Base-by-base conservation (phyloP, 495 filamentous ascomycete genomes). In the Xeromyces bisporus region DNA sequence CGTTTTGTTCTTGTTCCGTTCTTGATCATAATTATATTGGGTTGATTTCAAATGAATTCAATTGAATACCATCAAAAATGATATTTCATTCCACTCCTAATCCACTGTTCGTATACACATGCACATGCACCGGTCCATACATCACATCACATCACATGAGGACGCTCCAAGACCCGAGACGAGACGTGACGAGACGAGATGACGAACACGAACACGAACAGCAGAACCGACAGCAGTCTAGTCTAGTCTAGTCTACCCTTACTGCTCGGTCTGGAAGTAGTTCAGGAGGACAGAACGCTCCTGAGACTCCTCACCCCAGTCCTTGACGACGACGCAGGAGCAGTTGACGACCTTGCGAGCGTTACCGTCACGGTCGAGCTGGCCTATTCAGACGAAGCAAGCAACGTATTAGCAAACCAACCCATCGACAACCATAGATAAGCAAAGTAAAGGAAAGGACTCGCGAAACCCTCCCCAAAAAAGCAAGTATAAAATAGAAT, bases 261-360 rank as follows among this genome's bases (percentile, higher is more conserved):
- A 77, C 57, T 75, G 71, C 66, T 75, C 73, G 51, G 83, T 93
- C 67, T 89, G 78, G 83, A 96, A 94, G 80, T 96, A 96, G 73
- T 94, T 89, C 50, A 96, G 82, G 58, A 96, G 79, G 60, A 96
- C 80, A 48, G 80, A 78, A 48, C 89, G 82, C 73, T 96, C 89
- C 62, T 91, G 84, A 45, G 80, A 87, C 70, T 94, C 89, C 72
- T 94, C 87, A 71, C 89, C 89, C 89, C 89, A 97, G 57, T 97
- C 85, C 67, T 82, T 80, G 41, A 97, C 89, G 32, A 96, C 89
- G 48, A 94, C 89, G 69, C 89, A 94, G 50, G 87, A 94, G 80
- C 89, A 97, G 75, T 97, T 97, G 62, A 97, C 89, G 42, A 97
- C 91, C 74, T 97, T 97, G 60, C 89, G 79, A 39, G 89, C 83